Percentiles rank a stretch among this genome's conserved stretches.
These are phyloP conservation scores for Usnea hakonensis DNA, from an alignment of 495 filamentous ascomycete species.

Conservation along the genomic window DNA sequence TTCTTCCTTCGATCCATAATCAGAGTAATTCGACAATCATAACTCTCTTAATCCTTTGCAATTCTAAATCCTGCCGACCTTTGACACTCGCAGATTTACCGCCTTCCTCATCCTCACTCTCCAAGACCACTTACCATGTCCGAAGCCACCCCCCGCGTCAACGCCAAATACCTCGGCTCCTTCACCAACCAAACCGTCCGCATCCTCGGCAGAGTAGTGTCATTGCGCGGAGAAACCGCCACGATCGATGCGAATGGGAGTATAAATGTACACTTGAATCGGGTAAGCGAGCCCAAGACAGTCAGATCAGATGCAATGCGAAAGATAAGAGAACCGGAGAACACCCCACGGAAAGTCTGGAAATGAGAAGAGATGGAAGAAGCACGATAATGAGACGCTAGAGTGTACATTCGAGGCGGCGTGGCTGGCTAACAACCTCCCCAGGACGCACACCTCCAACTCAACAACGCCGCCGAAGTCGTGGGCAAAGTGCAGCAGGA, in stretches of 20 bases:
- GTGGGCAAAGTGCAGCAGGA: conserved; percentile 86
- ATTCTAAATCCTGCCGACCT: neutral
- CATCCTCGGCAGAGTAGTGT: conserved; percentile 74
- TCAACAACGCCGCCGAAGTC: conserved; percentile 76
- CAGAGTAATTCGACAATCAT: neutral
- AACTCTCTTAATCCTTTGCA: neutral
- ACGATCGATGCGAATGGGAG: conserved; percentile 67
- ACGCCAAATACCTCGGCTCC: conserved; percentile 22
- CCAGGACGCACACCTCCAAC: conserved; percentile 68
- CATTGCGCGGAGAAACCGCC: conserved; percentile 74
- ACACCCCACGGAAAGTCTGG: too few species aligned
- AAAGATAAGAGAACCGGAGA: neutral
- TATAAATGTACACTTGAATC: conserved; percentile 63
- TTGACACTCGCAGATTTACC: neutral
- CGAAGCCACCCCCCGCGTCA: conserved; percentile 24
- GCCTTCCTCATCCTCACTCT: neutral
- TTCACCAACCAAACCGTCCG: conserved; percentile 60
- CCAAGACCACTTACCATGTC: conserved; percentile 12
- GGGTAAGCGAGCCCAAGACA: conserved; percentile 38
- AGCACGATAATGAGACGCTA: neutral
- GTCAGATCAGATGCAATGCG: neutral
- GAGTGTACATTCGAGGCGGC: neutral
- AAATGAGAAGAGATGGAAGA: neutral
- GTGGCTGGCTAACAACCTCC: conserved; percentile 1
- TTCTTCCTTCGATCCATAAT: neutral